Evolutionary conservation across 768 basidiomycete species (phyloP).

Genomic region (Tulasnella sp.): DNA sequence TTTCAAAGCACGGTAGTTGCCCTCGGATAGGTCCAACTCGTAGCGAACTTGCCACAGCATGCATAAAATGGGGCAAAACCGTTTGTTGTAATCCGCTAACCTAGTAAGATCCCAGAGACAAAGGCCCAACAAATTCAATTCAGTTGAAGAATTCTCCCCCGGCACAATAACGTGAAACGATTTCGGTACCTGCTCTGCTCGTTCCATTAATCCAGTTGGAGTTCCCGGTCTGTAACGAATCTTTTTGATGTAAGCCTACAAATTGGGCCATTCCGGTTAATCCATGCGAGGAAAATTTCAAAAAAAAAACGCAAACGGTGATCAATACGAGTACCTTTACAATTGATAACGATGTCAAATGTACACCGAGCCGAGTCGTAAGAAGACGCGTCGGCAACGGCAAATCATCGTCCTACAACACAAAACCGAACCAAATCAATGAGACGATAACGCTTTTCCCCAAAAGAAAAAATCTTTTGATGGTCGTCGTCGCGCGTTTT

Average conservation of each 20-base stretch:
- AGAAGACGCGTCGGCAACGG: no score
- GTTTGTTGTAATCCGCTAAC: conserved; percentile 10
- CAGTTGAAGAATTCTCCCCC: no score
- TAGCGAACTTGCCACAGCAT: conserved; percentile 18
- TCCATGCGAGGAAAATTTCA: no score
- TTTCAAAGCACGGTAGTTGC: conserved; percentile 20
- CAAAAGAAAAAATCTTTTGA: background rate
- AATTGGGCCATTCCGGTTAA: no score
- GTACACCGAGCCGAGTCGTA: background rate
- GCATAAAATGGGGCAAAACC: conserved; percentile 16
- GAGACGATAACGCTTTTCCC: no score
- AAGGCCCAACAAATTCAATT: background rate
- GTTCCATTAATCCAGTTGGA: background rate
- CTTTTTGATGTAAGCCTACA: background rate
- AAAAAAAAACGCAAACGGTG: no score
- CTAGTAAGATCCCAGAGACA: background rate
- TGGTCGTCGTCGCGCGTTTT: background rate
- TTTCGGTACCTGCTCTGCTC: background rate
- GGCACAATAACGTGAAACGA: no score
- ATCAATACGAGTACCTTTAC: no score
- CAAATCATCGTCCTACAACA: no score
- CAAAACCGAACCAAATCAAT: no score
- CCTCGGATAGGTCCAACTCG: conserved; percentile 23
- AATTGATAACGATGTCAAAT: background rate
- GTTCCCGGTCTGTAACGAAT: background rate